A percentile compares a stretch with the other conserved stretches of the same genome.
These are phyloP conservation scores for Medicago lupulina DNA, from an alignment of 306 rosid species.

Conservation along the genomic window DNA sequence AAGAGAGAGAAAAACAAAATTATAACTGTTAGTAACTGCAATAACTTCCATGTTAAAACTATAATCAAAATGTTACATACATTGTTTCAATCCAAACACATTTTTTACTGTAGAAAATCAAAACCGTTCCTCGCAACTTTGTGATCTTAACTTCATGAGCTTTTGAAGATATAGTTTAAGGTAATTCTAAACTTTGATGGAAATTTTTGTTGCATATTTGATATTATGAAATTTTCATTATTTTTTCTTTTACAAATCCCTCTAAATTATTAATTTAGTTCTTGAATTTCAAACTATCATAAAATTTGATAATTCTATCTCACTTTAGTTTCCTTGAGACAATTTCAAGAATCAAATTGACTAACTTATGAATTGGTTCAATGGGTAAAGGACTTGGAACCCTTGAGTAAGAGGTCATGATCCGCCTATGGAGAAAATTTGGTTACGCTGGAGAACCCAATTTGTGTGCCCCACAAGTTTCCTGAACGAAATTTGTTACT, in stretches of 20 bases:
- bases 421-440: too few relatives aligned
- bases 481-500: too few relatives aligned
- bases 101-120: too few relatives aligned
- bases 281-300: background rate
- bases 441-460: too few relatives aligned
- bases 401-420: too few relatives aligned
- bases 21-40: constrained; percentile 30
- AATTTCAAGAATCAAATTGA: background rate
- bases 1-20: background rate
- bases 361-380: background rate
- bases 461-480: too few relatives aligned
- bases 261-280: background rate
- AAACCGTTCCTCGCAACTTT: background rate
- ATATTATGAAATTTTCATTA: background rate
- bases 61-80: background rate
- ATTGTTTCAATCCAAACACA: background rate
- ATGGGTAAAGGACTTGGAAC: too few relatives aligned
- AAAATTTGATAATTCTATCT: background rate
- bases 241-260: background rate
- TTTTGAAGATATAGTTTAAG: constrained; percentile 32
- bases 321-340: background rate
- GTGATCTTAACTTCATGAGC: constrained; percentile 24
- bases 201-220: background rate
- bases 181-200: constrained; percentile 1
- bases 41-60: constrained; percentile 26